Conservation (phyloP, 495 filamentous ascomycete species). For the Aspergillus cavernicola region DNA sequence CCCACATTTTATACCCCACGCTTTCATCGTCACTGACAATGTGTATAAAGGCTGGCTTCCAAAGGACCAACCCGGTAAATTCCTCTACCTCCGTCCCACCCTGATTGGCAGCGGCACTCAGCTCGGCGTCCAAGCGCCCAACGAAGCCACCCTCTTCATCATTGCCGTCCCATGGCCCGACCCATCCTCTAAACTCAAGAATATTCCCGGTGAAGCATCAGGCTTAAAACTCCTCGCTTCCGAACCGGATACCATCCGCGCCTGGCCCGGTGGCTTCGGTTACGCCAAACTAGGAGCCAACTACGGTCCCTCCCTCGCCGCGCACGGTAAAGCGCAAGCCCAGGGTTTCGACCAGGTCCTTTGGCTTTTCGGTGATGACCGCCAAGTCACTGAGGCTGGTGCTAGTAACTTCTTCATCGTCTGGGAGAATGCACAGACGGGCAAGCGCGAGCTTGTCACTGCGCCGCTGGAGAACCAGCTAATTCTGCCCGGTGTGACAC, state of each 20-base stretch:
- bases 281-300: slow-evolving; percentile 90
- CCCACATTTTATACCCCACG: too few species aligned
- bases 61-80: slow-evolving; percentile 52
- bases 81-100: slow-evolving; percentile 79
- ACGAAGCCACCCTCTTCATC: slow-evolving; percentile 80
- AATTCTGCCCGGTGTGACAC: slow-evolving; percentile 82
- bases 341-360: slow-evolving; percentile 81
- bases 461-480: slow-evolving; percentile 76
- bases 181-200: slow-evolving; percentile 29
- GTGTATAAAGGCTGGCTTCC: slow-evolving; percentile 77
- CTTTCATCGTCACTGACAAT: too few species aligned
- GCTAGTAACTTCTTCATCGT: slow-evolving; percentile 90
- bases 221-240: slow-evolving; percentile 78
- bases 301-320: slow-evolving; percentile 77
- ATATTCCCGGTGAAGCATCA: slow-evolving; percentile 23
- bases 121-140: slow-evolving; percentile 76
- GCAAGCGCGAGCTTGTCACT: slow-evolving; percentile 71
- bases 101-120: slow-evolving; percentile 77
- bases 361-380: slow-evolving; percentile 79
- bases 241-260: slow-evolving; percentile 71
- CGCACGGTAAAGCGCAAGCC: slow-evolving; percentile 66
- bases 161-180: slow-evolving; percentile 72
- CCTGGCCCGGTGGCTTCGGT: slow-evolving; percentile 91
- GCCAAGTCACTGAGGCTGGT: slow-evolving; percentile 84
- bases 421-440: slow-evolving; percentile 63